Percentiles rank a stretch among this genome's conserved stretches.
Evolutionary conservation across 345 rosid genomes (phyloP).

Genomic region (Abelmoschus esculentus): DNA sequence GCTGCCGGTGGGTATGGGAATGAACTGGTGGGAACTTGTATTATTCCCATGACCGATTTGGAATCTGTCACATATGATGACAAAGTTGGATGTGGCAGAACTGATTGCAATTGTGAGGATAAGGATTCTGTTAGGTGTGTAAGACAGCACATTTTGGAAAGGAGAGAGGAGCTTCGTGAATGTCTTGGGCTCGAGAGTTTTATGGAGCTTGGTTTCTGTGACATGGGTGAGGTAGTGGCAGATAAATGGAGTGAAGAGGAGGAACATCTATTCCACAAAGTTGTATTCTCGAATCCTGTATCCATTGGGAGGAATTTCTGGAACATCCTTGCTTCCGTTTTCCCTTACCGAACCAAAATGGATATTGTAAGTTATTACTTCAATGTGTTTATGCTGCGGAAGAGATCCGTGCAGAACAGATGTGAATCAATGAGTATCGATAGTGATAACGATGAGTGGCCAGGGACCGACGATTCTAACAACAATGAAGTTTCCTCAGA

Average conservation of each 20-base stretch:
- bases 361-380: slow-evolving; percentile 84
- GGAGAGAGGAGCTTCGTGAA: slow-evolving; percentile 33
- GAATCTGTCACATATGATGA: slow-evolving; percentile 11
- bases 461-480: slow-evolving; percentile 22
- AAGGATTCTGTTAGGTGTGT: slow-evolving; percentile 53
- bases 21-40: slow-evolving; percentile 47
- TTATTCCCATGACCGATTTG: slow-evolving; percentile 47
- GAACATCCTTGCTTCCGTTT: slow-evolving; percentile 37
- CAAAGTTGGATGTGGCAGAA: slow-evolving; percentile 39
- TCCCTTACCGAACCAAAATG: slow-evolving; percentile 43
- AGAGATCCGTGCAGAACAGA: slow-evolving; percentile 70
- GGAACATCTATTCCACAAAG: slow-evolving; percentile 43
- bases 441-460: slow-evolving; percentile 83
- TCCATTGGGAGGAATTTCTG: slow-evolving; percentile 58
- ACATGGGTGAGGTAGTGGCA: slow-evolving; percentile 70
- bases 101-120: slow-evolving; percentile 49
- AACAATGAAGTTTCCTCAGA: slow-evolving; percentile 15
- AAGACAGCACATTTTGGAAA: slow-evolving; percentile 55
- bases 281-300: slow-evolving; percentile 48
- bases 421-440: slow-evolving; percentile 39
- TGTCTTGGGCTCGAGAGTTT: slow-evolving; percentile 42
- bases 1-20: slow-evolving; percentile 21
- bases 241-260: slow-evolving; percentile 64
- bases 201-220: slow-evolving; percentile 50
- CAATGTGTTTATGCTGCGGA: slow-evolving; percentile 62